phyloP scores from a whole-genome alignment of 768 basidiomycete species.

The Russula vinacea region DNA sequence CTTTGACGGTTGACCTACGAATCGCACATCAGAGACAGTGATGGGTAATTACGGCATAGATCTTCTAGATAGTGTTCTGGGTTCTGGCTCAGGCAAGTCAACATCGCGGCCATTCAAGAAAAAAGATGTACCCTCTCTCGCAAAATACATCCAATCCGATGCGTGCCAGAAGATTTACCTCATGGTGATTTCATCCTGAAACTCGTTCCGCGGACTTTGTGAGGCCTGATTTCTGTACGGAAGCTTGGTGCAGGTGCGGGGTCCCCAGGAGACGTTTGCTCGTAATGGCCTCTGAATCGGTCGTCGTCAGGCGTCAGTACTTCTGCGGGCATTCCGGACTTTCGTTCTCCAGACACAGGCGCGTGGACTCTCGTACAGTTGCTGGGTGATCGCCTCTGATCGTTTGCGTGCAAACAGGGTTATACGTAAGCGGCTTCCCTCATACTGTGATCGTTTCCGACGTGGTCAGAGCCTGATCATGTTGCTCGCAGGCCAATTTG shows the following conservation, averaged over 20 bases:
- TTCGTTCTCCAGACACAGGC: conserved; percentile 84
- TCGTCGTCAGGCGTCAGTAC: conserved; percentile 60
- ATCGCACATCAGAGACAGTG: background rate
- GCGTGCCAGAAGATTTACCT: conserved; percentile 35
- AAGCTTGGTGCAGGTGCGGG: conserved; percentile 30
- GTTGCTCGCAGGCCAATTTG: conserved; percentile 59
- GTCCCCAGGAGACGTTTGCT: background rate
- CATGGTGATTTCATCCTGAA: conserved; percentile 32
- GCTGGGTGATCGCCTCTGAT: background rate
- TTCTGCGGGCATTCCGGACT: conserved; percentile 85
- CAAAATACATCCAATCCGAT: conserved; percentile 35
- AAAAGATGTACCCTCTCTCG: conserved; percentile 31
- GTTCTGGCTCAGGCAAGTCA: conserved; percentile 3
- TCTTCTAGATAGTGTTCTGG: background rate
- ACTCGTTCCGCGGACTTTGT: background rate
- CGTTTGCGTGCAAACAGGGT: conserved; percentile 37
- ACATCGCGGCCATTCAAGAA: conserved; percentile 11
- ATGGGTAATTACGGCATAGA: background rate
- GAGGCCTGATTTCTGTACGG: background rate
- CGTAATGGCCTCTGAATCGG: background rate
- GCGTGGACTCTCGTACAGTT: conserved; percentile 31
- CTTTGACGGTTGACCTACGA: background rate
- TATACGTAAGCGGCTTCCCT: conserved; percentile 47
- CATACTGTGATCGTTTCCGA: too few relatives aligned
- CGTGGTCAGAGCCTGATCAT: background rate